Conservation (phyloP, 176 grass and related monocot species). For the Chloris gayana region DNA sequence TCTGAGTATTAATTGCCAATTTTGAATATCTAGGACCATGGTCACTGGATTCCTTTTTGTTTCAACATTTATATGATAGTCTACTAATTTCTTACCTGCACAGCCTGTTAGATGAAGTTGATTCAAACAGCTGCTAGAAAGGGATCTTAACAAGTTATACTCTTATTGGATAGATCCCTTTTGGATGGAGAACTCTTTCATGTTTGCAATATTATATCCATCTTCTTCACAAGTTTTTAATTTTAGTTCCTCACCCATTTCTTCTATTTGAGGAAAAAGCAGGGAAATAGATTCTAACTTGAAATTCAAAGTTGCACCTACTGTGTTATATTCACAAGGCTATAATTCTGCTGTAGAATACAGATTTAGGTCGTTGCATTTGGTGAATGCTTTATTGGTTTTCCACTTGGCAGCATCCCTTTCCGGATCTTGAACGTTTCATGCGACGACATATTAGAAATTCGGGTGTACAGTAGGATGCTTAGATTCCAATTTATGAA, state of each 20-base stretch:
- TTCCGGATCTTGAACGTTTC: neutral
- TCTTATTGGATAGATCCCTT: neutral
- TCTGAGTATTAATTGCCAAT: too few species aligned
- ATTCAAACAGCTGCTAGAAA: neutral
- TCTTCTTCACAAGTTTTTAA: neutral
- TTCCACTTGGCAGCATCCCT: neutral
- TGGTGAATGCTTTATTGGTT: neutral
- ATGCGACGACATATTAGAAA: neutral
- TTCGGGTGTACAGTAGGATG: too few species aligned
- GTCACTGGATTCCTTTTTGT: neutral
- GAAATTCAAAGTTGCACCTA: neutral
- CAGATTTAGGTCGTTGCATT: constrained; percentile 3
- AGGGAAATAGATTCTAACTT: neutral
- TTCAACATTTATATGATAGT: neutral
- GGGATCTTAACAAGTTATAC: neutral
- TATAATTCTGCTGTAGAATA: constrained; percentile 4
- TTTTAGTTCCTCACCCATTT: neutral
- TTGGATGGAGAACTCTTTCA: neutral
- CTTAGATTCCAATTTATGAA: too few species aligned
- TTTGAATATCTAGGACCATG: constrained; percentile 1
- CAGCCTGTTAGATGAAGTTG: neutral
- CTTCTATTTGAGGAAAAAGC: neutral
- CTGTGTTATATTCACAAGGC: neutral
- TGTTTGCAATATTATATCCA: neutral
- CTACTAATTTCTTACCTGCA: constrained; percentile 8